Conservation (phyloP, 495 filamentous ascomycete genomes). For the Neurospora sp. region DNA sequence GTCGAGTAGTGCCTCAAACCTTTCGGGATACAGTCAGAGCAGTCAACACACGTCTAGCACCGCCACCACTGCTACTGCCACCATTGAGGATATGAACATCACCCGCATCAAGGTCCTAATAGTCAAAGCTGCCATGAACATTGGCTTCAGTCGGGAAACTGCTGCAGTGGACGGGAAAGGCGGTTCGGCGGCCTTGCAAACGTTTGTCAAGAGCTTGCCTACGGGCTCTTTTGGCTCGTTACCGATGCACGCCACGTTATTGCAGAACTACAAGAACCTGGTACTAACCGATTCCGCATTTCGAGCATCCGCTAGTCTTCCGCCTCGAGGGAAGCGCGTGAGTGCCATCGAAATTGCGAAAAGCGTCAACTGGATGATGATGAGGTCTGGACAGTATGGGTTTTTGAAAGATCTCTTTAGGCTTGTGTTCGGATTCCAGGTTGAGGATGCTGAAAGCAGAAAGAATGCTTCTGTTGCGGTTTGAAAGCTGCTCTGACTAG, state of each 20-base stretch:
- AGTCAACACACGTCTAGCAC: constrained; percentile 65
- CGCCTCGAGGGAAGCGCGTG: constrained; percentile 46
- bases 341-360: constrained; percentile 62
- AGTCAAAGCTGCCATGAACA: constrained; percentile 71
- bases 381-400: constrained; percentile 42
- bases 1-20: constrained; percentile 64
- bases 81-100: constrained; percentile 60
- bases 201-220: constrained; percentile 67
- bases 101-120: constrained; percentile 64
- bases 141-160: constrained; percentile 52
- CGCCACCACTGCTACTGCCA: constrained; percentile 52
- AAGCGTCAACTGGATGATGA: constrained; percentile 62
- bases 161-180: constrained; percentile 22
- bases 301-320: constrained; percentile 39
- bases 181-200: constrained; percentile 42
- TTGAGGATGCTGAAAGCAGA: constrained; percentile 58
- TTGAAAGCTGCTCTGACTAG: constrained; percentile 5
- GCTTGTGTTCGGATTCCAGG: constrained; percentile 73
- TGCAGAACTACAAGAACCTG: constrained; percentile 68
- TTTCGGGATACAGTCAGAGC: constrained; percentile 64
- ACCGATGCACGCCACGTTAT: constrained; percentile 56
- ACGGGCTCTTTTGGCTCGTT: constrained; percentile 65
- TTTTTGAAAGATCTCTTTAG: constrained; percentile 74
- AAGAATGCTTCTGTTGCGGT: constrained; percentile 41
- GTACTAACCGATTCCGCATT: constrained; percentile 62